phyloP scores from a whole-genome alignment of 1,284 basidiomycete species.

The Neonothopanus nambi region DNA sequence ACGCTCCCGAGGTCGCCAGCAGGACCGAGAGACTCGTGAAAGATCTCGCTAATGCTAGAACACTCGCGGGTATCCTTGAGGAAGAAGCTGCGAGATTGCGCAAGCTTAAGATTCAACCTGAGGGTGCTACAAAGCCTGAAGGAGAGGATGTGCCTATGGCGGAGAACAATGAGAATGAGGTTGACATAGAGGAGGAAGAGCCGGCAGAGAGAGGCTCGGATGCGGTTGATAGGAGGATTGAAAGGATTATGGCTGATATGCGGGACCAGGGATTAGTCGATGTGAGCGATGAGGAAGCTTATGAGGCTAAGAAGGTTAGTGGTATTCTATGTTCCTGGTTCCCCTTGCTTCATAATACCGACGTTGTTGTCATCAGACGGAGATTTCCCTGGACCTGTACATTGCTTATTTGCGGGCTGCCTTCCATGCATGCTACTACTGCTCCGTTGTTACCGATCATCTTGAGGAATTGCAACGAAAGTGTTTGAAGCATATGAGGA shows the following conservation, averaged over 20 bases:
- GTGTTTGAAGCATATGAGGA: conserved; percentile 88
- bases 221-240: conserved; percentile 73
- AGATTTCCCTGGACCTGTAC: conserved; percentile 81
- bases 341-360: neutral
- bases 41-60: conserved; percentile 75
- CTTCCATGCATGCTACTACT: conserved; percentile 94
- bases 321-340: conserved; percentile 15
- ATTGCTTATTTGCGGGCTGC: conserved; percentile 82
- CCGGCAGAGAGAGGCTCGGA: conserved; percentile 62
- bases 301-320: conserved; percentile 68
- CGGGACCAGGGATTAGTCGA: conserved; percentile 60
- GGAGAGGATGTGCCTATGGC: conserved; percentile 43
- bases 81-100: conserved; percentile 58
- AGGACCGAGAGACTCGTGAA: conserved; percentile 75
- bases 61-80: conserved; percentile 73
- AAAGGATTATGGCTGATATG: conserved; percentile 69
- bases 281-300: conserved; percentile 59
- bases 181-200: conserved; percentile 45
- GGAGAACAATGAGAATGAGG: conserved; percentile 31
- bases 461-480: conserved; percentile 92
- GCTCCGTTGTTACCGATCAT: conserved; percentile 88
- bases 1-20: conserved; percentile 80
- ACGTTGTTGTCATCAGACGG: conserved; percentile 43
- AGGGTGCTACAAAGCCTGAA: conserved; percentile 27
- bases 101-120: conserved; percentile 35